phyloP scores from a whole-genome alignment of 768 basidiomycete species.

The Candolleomyces eurysporus region DNA sequence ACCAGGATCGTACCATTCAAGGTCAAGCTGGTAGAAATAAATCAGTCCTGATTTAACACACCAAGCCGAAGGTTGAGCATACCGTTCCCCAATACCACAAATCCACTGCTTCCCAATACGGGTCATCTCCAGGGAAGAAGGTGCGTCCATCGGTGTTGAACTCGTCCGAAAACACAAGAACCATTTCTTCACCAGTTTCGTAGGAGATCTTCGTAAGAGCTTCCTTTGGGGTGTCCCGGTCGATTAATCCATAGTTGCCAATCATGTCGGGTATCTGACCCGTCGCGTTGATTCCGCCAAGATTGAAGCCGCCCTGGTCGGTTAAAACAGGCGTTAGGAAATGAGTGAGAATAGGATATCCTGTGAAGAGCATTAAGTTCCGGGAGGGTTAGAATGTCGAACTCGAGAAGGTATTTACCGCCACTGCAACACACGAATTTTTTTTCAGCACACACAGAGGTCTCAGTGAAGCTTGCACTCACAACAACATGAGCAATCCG shows the following conservation, averaged over 20 bases:
- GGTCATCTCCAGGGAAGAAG: slow-evolving; percentile 60
- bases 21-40: slow-evolving; percentile 51
- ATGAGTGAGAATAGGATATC: slow-evolving; percentile 44
- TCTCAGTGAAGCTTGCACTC: slow-evolving; percentile 17
- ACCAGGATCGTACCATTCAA: slow-evolving; percentile 70
- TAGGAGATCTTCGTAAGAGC: slow-evolving; percentile 47
- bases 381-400: neutral
- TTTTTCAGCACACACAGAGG: too few species aligned
- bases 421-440: too few species aligned
- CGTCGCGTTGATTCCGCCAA: slow-evolving; percentile 63
- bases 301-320: slow-evolving; percentile 49
- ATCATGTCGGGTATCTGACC: slow-evolving; percentile 57
- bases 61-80: slow-evolving; percentile 16
- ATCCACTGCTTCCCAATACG: slow-evolving; percentile 50
- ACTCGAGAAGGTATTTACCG: too few species aligned
- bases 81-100: slow-evolving; percentile 57
- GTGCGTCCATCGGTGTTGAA: slow-evolving; percentile 64
- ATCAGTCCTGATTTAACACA: slow-evolving; percentile 16
- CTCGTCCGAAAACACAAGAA: slow-evolving; percentile 68
- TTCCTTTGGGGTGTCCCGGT: slow-evolving; percentile 61
- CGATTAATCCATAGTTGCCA: slow-evolving; percentile 60
- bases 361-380: slow-evolving; percentile 14
- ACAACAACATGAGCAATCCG: slow-evolving; percentile 46
- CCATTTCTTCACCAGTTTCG: slow-evolving; percentile 38
- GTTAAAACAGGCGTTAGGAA: slow-evolving; percentile 28